Percentiles rank a stretch among this genome's conserved stretches.
Conservation (phyloP, 495 filamentous ascomycete species). For the Lasiosphaeriaceae sp. region DNA sequence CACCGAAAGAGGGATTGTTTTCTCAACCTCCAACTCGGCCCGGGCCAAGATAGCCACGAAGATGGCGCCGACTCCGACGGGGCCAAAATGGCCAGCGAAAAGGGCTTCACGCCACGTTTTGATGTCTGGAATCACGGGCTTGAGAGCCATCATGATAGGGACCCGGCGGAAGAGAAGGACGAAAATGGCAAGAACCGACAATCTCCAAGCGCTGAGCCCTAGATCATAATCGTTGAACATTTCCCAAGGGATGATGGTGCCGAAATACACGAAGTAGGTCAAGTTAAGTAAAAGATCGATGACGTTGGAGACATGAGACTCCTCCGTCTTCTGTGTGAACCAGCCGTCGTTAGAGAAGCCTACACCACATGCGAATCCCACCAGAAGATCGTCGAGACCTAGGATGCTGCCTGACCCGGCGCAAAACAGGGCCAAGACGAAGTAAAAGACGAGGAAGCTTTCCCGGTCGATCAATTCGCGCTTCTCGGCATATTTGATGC, state of each 20-base stretch:
- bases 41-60: slow-evolving; percentile 91
- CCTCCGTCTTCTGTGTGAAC: slow-evolving; percentile 98
- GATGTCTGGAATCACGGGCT: slow-evolving; percentile 92
- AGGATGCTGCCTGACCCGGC: slow-evolving; percentile 90
- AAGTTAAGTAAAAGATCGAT: slow-evolving; percentile 96
- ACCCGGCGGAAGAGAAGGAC: slow-evolving; percentile 96
- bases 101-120: slow-evolving; percentile 98
- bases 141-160: slow-evolving; percentile 88
- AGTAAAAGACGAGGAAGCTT: slow-evolving; percentile 98
- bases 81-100: slow-evolving; percentile 97
- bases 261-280: slow-evolving; percentile 97
- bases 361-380: slow-evolving; percentile 91
- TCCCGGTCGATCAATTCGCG: slow-evolving; percentile 88
- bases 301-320: slow-evolving; percentile 98
- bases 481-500: slow-evolving; percentile 85
- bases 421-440: slow-evolving; percentile 92
- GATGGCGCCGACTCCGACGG: slow-evolving; percentile 95
- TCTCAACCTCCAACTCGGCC: slow-evolving; percentile 75
- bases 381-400: slow-evolving; percentile 92
- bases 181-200: slow-evolving; percentile 84
- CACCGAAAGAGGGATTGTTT: slow-evolving; percentile 63
- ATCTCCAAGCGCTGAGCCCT: slow-evolving; percentile 77
- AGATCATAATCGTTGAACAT: slow-evolving; percentile 69
- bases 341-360: slow-evolving; percentile 99
- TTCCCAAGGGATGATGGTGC: slow-evolving; percentile 94